Evolutionary conservation across 78 protist genomes (phyloP).

Genomic region (Planoprotostelium fungivorum): DNA sequence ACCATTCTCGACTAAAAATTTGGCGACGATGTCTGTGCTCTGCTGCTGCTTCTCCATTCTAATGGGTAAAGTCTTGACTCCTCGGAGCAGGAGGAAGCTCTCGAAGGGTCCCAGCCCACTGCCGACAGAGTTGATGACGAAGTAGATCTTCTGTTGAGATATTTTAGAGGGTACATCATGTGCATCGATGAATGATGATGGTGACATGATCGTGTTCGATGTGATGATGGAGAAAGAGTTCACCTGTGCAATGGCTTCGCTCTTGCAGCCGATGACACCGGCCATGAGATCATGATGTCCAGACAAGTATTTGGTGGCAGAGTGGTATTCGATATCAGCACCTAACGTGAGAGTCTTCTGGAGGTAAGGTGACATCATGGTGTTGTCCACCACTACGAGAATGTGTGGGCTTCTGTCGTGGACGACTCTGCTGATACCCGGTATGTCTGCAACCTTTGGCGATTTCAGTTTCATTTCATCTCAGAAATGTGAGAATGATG

Average conservation of each 20-base stretch:
- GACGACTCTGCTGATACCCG: background rate
- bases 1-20: constrained; percentile 17
- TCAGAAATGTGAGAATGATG: background rate
- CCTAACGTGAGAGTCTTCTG: constrained; percentile 85
- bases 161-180: constrained; percentile 1
- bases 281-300: constrained; percentile 88
- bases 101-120: constrained; percentile 83
- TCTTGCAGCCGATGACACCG: constrained; percentile 70
- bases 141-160: constrained; percentile 14
- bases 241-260: constrained; percentile 26
- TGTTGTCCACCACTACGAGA: constrained; percentile 85
- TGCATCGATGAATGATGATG: constrained; percentile 1
- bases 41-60: constrained; percentile 73
- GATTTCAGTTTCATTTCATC: too few species aligned
- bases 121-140: constrained; percentile 76
- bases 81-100: constrained; percentile 79
- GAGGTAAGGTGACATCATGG: constrained; percentile 86
- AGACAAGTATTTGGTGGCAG: constrained; percentile 87
- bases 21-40: constrained; percentile 66
- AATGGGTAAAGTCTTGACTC: constrained; percentile 78
- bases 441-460: background rate
- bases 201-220: background rate
- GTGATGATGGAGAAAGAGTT: background rate
- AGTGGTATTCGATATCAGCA: constrained; percentile 90
- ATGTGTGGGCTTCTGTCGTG: constrained; percentile 32